A percentile compares a stretch with the other conserved stretches of the same genome.
Evolutionary conservation across 345 rosid species (phyloP).

Genomic region (Chamaenerion angustifolium): DNA sequence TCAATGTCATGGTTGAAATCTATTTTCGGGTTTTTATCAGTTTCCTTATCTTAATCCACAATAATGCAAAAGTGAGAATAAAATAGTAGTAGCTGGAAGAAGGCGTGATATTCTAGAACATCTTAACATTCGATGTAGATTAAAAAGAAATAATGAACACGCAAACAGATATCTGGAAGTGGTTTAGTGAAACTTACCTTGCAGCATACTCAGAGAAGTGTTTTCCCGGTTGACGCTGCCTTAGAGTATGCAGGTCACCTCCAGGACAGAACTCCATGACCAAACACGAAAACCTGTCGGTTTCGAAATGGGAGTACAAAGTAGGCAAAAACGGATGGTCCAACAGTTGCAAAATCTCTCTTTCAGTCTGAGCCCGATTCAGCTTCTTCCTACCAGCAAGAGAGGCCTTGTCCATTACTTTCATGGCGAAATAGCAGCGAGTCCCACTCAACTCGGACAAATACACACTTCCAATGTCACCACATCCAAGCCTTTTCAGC

Average conservation of each 20-base stretch:
- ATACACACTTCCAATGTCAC: slow-evolving; percentile 96
- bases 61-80: neutral
- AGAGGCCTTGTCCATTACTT: slow-evolving; percentile 98
- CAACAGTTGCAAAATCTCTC: slow-evolving; percentile 86
- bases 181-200: slow-evolving; percentile 37
- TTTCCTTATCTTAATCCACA: neutral
- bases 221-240: slow-evolving; percentile 95
- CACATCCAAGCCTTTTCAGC: slow-evolving; percentile 89
- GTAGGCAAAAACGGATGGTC: slow-evolving; percentile 98
- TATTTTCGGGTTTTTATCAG: neutral
- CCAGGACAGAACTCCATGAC: slow-evolving; percentile 99
- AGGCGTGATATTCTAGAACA: neutral
- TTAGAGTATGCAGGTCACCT: slow-evolving; percentile 85
- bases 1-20: too few relatives aligned
- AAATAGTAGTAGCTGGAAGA: too few relatives aligned
- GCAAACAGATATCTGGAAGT: too few relatives aligned
- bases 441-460: slow-evolving; percentile 88
- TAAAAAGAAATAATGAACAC: neutral
- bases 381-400: slow-evolving; percentile 90
- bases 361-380: slow-evolving; percentile 90
- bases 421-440: slow-evolving; percentile 84
- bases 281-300: slow-evolving; percentile 88
- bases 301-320: slow-evolving; percentile 87
- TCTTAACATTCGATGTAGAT: too few relatives aligned
- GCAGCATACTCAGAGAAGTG: slow-evolving; percentile 97